These are phyloP conservation scores for Thelephora aurantiotincta DNA, from an alignment of 768 basidiomycete species.

Conservation along the genomic window DNA sequence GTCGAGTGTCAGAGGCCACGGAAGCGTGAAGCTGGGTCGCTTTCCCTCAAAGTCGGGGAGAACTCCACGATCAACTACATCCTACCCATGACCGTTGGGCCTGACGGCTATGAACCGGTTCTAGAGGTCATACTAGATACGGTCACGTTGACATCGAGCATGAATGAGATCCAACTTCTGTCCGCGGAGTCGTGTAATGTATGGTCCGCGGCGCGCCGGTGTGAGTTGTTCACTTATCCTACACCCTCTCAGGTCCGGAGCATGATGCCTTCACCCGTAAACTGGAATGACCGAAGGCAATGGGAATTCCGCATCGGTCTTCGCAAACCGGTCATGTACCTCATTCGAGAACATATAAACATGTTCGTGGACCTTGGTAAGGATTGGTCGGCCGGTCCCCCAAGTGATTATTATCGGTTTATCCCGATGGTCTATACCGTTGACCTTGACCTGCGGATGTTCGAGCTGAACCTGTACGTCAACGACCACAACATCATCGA, in stretches of 20 bases:
- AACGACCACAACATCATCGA: conserved; percentile 98
- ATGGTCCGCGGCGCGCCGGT: conserved; percentile 2
- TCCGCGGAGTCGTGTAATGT: conserved; percentile 71
- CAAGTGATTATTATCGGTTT: conserved; percentile 69
- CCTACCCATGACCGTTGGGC: conserved; percentile 65
- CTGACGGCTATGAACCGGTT: conserved; percentile 63
- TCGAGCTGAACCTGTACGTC: conserved; percentile 64
- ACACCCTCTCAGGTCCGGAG: conserved; percentile 37
- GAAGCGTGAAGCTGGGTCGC: conserved; percentile 51
- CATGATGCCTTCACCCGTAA: conserved; percentile 66
- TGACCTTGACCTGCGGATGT: conserved; percentile 60
- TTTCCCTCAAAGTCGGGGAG: conserved; percentile 65
- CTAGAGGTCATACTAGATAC: conserved; percentile 76
- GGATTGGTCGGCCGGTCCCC: conserved; percentile 82
- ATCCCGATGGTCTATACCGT: conserved; percentile 70
- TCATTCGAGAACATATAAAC: conserved; percentile 88
- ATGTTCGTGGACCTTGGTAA: conserved; percentile 87
- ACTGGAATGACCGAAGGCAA: conserved; percentile 67
- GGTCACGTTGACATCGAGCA: conserved; percentile 63
- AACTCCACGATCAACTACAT: conserved; percentile 77
- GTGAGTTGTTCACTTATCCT: conserved; percentile 3
- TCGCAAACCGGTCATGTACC: conserved; percentile 55
- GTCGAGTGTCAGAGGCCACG: conserved; percentile 33
- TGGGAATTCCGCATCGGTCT: conserved; percentile 72
- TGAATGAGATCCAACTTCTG: conserved; percentile 77